A percentile compares a stretch with the other conserved stretches of the same genome.
phyloP scores from a whole-genome alignment of 352 stramenopile species.

The Phytophthora pisi region DNA sequence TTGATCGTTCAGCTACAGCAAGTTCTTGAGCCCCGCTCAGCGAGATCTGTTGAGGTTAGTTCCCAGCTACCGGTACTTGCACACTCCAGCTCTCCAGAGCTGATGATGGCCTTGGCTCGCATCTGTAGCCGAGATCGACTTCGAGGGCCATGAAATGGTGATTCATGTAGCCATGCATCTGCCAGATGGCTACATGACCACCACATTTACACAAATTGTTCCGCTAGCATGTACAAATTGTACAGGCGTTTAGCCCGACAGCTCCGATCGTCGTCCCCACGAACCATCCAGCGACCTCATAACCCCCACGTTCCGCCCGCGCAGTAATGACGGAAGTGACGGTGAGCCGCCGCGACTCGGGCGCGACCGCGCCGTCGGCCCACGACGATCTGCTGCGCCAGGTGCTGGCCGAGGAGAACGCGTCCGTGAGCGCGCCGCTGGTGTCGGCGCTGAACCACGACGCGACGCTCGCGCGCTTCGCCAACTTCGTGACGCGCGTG shows the following conservation, averaged over 20 bases:
- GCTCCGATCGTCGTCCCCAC: not conserved
- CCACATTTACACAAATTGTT: conserved; percentile 6
- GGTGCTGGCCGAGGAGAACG: conserved; percentile 60
- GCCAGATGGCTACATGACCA: not conserved
- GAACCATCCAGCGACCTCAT: conserved; percentile 9
- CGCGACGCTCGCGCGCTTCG: conserved; percentile 59
- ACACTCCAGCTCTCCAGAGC: not conserved
- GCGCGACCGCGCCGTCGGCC: conserved; percentile 13
- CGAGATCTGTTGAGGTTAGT: too few species aligned
- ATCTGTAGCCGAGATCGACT: not conserved
- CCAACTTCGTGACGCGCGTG: conserved; percentile 68
- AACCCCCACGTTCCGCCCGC: conserved; percentile 8
- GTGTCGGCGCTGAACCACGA: conserved; percentile 72
- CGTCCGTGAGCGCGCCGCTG: conserved; percentile 55
- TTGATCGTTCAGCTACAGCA: too few species aligned
- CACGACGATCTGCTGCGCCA: conserved; percentile 48
- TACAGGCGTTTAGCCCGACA: not conserved
- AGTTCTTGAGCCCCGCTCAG: too few species aligned
- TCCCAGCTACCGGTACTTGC: not conserved
- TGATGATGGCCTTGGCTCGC: not conserved
- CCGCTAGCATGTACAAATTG: not conserved
- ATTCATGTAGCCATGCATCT: not conserved
- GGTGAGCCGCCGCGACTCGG: conserved; percentile 39
- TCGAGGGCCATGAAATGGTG: too few species aligned
- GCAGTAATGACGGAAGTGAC: conserved; percentile 41